These are phyloP conservation scores for Phylloporus arenicola DNA, from an alignment of 768 basidiomycete species.

Conservation along the genomic window DNA sequence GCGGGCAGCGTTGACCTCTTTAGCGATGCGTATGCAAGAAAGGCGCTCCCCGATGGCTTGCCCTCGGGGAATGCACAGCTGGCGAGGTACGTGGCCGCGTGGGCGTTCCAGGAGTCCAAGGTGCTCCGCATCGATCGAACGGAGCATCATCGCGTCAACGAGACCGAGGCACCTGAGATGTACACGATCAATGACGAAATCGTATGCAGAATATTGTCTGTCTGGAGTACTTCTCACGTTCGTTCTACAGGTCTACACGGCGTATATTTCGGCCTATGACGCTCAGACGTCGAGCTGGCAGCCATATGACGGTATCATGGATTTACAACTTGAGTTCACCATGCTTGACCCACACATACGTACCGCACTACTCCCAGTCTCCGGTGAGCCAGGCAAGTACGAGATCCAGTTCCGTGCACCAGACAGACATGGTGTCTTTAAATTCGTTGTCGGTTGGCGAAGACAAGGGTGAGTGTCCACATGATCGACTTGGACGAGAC, in stretches of 20 bases:
- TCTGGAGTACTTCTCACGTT: neutral
- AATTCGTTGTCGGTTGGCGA: slow-evolving; percentile 88
- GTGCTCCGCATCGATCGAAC: slow-evolving; percentile 74
- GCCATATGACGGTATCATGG: slow-evolving; percentile 64
- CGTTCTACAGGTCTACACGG: slow-evolving; percentile 56
- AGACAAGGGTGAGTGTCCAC: slow-evolving; percentile 65
- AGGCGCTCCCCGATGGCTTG: slow-evolving; percentile 53
- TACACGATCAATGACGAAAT: slow-evolving; percentile 88
- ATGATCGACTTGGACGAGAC: neutral
- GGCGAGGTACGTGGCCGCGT: slow-evolving; percentile 67
- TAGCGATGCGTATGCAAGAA: slow-evolving; percentile 66
- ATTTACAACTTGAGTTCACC: slow-evolving; percentile 92
- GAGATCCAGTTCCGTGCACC: slow-evolving; percentile 83
- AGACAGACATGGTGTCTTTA: slow-evolving; percentile 97
- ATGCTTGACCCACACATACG: slow-evolving; percentile 99
- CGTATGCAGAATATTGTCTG: slow-evolving; percentile 36
- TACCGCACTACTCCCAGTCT: slow-evolving; percentile 59
- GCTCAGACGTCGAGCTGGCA: slow-evolving; percentile 54
- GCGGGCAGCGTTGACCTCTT: slow-evolving; percentile 78
- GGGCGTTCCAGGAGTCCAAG: slow-evolving; percentile 86
- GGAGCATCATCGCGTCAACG: slow-evolving; percentile 67
- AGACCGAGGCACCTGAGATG: slow-evolving; percentile 53
- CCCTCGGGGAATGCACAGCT: slow-evolving; percentile 75
- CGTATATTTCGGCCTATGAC: slow-evolving; percentile 68
- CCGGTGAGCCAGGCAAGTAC: slow-evolving; percentile 61